Evolutionary conservation across 495 filamentous ascomycete genomes (phyloP), one percentile per base, ranked within the genome.

Genomic region (Podospora sp.): DNA sequence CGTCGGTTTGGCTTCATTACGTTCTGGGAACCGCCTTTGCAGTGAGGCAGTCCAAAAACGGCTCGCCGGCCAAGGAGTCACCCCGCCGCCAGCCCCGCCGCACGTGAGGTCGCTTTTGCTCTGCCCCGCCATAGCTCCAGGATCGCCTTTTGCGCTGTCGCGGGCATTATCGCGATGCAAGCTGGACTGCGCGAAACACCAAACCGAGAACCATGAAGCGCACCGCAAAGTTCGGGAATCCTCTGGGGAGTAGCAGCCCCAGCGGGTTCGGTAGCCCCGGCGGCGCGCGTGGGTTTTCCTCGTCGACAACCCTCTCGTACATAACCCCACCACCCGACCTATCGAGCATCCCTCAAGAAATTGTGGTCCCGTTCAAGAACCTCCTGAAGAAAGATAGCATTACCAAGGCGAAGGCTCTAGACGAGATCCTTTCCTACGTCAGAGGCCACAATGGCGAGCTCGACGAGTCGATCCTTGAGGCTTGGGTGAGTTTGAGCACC

Each of bases 341-440:
- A 58, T 89, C 88, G 33, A 78, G 74, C 27, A 88, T 99, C 65
- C 91, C 86, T 14, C 89, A 97, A 59, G 91, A 93, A 72, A 81
- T 95, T 57, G 86, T 92, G 16, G 93, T 99, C 9, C 85, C 89
- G 22, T 94, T 97, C 82, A 96, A 97, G 76, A 96, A 94, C 71
- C 82, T 97, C 18, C 84, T 88, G 56, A 99, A 98, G 80, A 96
- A 93, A 77, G 94, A 97, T 80, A 89, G 89, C 65, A 94, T 87
- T 16, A 99, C 96, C 27, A 94, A 96, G 71, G 84, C 89, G n/a
- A 97, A 96, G 75, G 95, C 93, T 0, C 75, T 99, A 59, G 94
- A 98, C 63, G 94, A 97, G 51, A 75, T 99, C 35, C 85, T 89
- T 55, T 74, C 84, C 49, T 85, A 90, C 71, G 80, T 92, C n/a